Percentiles rank a stretch among this genome's conserved stretches.
Conservation (phyloP, 2,329 filamentous ascomycete genomes). For the Cladosporium halotolerans region DNA sequence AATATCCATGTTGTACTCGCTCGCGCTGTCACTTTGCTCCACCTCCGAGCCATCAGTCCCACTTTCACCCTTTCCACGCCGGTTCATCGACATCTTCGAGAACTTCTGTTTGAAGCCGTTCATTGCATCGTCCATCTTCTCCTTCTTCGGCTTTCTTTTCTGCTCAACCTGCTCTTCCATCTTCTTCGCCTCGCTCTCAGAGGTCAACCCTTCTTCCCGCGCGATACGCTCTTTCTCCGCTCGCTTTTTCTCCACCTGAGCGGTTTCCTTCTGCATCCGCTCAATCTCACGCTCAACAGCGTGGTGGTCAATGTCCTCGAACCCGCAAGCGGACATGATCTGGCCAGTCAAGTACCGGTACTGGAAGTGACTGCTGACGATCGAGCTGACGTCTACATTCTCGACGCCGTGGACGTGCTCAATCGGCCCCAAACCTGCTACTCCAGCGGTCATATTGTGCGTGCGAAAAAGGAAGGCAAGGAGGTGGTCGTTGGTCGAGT, state of each 20-base stretch:
- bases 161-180: not conserved
- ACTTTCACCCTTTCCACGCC: not conserved
- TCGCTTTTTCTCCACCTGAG: not conserved
- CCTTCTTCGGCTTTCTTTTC: not conserved
- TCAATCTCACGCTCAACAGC: not conserved
- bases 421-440: conserved; percentile 70
- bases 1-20: not conserved
- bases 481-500: conserved; percentile 73
- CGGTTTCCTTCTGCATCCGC: not conserved
- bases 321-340: not conserved
- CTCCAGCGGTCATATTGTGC: conserved; percentile 68
- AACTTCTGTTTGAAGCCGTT: not conserved
- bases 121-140: not conserved
- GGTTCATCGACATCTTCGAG: not conserved
- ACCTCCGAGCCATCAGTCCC: too few relatives aligned
- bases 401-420: conserved; percentile 55
- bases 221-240: not conserved
- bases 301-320: not conserved
- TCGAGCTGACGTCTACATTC: conserved; percentile 42
- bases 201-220: not conserved
- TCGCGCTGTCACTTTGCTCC: not conserved
- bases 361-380: conserved; percentile 38
- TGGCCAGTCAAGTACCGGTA: conserved; percentile 38
- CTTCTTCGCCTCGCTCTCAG: not conserved
- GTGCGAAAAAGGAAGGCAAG: conserved; percentile 77